These are phyloP conservation scores for Mangifera indica DNA, from an alignment of 345 rosid genomes.

Conservation along the genomic window DNA sequence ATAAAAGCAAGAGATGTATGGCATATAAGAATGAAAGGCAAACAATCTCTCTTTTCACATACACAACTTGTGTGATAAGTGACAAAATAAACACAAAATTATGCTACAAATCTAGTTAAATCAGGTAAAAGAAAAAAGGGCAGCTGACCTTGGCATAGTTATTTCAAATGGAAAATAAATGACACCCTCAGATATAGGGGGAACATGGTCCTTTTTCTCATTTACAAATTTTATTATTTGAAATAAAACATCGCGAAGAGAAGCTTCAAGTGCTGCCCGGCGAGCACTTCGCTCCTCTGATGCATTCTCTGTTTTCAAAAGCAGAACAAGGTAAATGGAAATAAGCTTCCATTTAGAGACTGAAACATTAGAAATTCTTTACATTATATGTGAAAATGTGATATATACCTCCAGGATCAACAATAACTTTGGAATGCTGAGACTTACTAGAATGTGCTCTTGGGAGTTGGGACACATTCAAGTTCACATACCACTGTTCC, in stretches of 20 bases:
- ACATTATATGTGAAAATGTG: neutral
- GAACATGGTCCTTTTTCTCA: slow-evolving; percentile 94
- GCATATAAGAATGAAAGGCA: neutral
- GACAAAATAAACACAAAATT: neutral
- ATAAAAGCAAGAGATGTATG: neutral
- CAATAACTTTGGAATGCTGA: slow-evolving; percentile 54
- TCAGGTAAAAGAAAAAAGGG: slow-evolving; percentile 13
- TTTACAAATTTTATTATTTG: slow-evolving; percentile 90
- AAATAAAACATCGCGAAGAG: slow-evolving; percentile 79
- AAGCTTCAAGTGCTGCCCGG: slow-evolving; percentile 71
- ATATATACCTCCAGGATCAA: slow-evolving; percentile 68
- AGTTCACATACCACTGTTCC: slow-evolving; percentile 93
- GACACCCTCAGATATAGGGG: slow-evolving; percentile 74
- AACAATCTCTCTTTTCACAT: neutral
- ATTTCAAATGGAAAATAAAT: slow-evolving; percentile 84
- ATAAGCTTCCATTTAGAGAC: neutral
- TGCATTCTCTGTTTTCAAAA: slow-evolving; percentile 41
- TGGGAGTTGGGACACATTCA: slow-evolving; percentile 72
- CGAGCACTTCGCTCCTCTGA: slow-evolving; percentile 64
- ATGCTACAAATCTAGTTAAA: neutral
- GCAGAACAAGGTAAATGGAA: neutral
- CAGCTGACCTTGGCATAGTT: slow-evolving; percentile 74
- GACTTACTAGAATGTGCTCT: slow-evolving; percentile 56
- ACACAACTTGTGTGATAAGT: neutral
- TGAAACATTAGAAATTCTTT: neutral